These are phyloP conservation scores for Termitomyces sp. DNA, from an alignment of 768 basidiomycete species.

Conservation along the genomic window DNA sequence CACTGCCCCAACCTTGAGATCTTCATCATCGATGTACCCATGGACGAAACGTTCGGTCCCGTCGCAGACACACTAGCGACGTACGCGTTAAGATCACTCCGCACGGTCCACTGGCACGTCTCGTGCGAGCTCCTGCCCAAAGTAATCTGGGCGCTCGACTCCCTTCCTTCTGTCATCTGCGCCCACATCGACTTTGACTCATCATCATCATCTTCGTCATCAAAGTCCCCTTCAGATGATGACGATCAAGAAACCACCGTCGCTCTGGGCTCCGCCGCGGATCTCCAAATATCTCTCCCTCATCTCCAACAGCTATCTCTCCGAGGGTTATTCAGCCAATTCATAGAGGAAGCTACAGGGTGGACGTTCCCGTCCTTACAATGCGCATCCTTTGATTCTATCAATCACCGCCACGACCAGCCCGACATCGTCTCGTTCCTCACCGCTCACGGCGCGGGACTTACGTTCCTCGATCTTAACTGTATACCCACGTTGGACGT, in stretches of 20 bases:
- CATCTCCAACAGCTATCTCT: conserved; percentile 59
- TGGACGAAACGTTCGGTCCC: conserved; percentile 52
- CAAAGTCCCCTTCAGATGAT: no score
- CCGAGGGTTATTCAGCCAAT: conserved; percentile 53
- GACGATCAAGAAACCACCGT: conserved; percentile 34
- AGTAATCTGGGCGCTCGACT: conserved; percentile 66
- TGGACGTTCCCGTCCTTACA: conserved; percentile 63
- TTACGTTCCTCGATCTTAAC: conserved; percentile 63
- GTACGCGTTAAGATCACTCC: conserved; percentile 43
- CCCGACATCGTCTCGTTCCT: conserved; percentile 62
- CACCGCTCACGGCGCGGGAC: conserved; percentile 44
- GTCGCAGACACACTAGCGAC: conserved; percentile 60
- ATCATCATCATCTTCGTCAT: no score
- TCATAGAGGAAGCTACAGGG: conserved; percentile 62
- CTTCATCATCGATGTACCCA: conserved; percentile 63
- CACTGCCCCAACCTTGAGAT: conserved; percentile 72
- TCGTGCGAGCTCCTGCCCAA: conserved; percentile 2
- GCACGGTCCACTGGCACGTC: conserved; percentile 34
- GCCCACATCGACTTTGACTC: conserved; percentile 39
- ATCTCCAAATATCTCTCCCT: conserved; percentile 47
- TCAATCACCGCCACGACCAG: conserved; percentile 35
- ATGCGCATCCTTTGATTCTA: conserved; percentile 52
- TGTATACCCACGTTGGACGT: conserved; percentile 53
- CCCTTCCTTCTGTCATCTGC: conserved; percentile 50
- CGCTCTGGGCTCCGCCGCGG: conserved; percentile 55